Evolutionary conservation across 2,329 filamentous ascomycete species (phyloP).

Genomic region (Venturia aucupariae): DNA sequence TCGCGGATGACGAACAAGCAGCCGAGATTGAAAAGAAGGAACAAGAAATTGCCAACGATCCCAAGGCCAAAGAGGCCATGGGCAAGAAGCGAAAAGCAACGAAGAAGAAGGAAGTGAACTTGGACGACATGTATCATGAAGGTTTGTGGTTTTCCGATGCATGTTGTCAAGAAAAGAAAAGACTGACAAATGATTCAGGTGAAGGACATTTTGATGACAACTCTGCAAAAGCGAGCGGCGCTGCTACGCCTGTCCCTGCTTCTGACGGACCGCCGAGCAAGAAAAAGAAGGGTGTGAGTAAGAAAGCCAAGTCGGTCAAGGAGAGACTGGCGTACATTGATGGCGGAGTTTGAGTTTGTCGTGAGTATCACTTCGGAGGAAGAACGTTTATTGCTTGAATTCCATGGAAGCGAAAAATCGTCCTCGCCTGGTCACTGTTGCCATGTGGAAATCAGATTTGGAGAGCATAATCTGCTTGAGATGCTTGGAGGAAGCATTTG

Average conservation of each 20-base stretch:
- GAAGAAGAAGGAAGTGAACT: constrained; percentile 56
- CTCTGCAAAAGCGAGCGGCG: constrained; percentile 71
- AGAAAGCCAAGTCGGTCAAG: constrained; percentile 33
- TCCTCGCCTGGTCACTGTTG: not conserved
- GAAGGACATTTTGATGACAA: constrained; percentile 93
- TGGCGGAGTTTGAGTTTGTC: constrained; percentile 18
- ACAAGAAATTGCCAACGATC: constrained; percentile 58
- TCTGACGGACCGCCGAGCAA: constrained; percentile 34
- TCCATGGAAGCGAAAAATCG: not conserved
- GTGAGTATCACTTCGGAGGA: not conserved
- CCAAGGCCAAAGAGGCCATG: constrained; percentile 46
- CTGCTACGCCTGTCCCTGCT: constrained; percentile 66
- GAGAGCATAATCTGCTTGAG: no score
- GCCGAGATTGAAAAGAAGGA: constrained; percentile 90
- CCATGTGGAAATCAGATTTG: not conserved
- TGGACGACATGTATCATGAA: constrained; percentile 99
- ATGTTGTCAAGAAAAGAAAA: not conserved
- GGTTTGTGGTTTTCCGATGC: constrained; percentile 36
- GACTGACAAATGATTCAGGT: constrained; percentile 44
- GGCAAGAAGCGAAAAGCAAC: constrained; percentile 41
- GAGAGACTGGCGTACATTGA: constrained; percentile 32
- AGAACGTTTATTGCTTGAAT: not conserved
- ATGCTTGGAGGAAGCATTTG: not conserved
- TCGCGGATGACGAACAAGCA: constrained; percentile 93
- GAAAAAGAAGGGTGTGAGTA: constrained; percentile 23